Evolutionary conservation across 2,329 filamentous ascomycete genomes (phyloP), one percentile per base, ranked within the genome.

Genomic region (Rhynchosporium graminicola): DNA sequence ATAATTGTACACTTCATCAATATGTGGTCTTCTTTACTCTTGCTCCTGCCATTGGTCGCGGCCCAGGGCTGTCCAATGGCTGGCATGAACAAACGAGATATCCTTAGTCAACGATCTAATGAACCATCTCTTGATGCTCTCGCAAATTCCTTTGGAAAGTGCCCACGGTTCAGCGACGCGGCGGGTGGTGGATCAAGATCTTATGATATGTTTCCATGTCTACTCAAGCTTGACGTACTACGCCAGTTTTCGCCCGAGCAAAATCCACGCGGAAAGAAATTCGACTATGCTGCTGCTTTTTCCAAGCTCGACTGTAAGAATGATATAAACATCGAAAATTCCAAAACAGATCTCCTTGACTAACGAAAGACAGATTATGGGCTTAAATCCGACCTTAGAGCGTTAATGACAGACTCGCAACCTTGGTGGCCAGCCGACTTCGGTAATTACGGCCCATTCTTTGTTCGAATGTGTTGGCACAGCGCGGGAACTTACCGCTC

Each of bases 361-460:
- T 65, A 42, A 67, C 55, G 31, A 40, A 6, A 59, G 43, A 26
- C 45, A 71, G 69, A 69, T 45, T 42, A 61, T 10, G 83, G 74
- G 13, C 72, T 86, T 64, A 86, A 86, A 80, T 81, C 83, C 73
- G 83, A 86, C 69, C 74, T 86, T 33, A 73, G 77, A 48, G 77
- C 75, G 38, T 67, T 86, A 70, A 83, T 86, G 83, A 86, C 82
- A 62, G 80, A 85, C 72, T 85, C 82, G 13, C 82, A 86, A 73
- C 80, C 83, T 42, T 86, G 79, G 79, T 86, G 83, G 83, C 83
- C 83, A 1, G 83, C 83, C 31, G 83, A 86, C 70, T 85, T 84
- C 68, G 83, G 83, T 62, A 82, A 85, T 76, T 86, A 86, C 66
- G 83, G 83, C 63, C 83, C 75, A 20, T 78, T 86, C 12, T 85